These are phyloP conservation scores for Chrysopogon serrulatus DNA, from an alignment of 176 grass and related monocot species.

Conservation along the genomic window DNA sequence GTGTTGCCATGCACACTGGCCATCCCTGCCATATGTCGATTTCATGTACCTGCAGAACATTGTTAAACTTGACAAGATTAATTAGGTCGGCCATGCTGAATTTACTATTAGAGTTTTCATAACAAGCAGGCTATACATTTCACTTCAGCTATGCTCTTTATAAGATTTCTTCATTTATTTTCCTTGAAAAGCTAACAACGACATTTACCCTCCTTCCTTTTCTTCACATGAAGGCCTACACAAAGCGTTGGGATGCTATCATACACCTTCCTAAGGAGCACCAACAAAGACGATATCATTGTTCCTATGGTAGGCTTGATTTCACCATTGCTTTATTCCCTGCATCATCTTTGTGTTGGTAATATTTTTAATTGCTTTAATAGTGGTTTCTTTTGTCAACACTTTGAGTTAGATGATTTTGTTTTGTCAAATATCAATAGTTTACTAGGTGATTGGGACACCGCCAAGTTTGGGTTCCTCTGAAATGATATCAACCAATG, in stretches of 20 bases:
- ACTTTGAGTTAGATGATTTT: background rate
- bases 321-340: background rate
- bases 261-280: constrained; percentile 82
- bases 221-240: constrained; percentile 42
- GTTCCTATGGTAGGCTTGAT: constrained; percentile 83
- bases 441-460: background rate
- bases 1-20: background rate
- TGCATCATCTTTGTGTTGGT: background rate
- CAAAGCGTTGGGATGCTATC: constrained; percentile 92
- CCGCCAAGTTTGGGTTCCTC: background rate
- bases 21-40: background rate
- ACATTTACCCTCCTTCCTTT: background rate
- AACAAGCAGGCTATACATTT: background rate
- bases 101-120: background rate
- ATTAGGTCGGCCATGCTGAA: background rate
- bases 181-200: background rate
- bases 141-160: background rate
- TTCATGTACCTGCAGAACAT: background rate
- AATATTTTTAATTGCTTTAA: background rate
- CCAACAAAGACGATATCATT: constrained; percentile 80
- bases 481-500: background rate
- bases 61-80: no score
- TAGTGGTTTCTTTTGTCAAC: background rate
- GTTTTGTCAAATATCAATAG: background rate
- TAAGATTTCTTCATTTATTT: constrained; percentile 12